A percentile compares a stretch with the other conserved stretches of the same genome.
Evolutionary conservation across 257 asterid species (phyloP).

Genomic region (Solanum pennellii): DNA sequence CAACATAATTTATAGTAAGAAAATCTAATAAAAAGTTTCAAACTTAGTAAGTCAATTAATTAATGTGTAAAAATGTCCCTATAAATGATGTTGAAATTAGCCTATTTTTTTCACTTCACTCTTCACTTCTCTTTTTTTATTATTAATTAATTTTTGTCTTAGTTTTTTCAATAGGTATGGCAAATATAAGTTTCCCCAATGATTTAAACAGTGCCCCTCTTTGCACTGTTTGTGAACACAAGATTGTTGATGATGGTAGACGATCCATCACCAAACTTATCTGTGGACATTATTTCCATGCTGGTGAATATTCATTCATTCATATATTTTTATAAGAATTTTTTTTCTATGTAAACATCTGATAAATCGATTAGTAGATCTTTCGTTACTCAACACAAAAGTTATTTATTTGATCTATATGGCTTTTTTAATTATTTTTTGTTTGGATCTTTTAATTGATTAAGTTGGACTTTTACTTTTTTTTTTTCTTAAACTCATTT

Average conservation of each 20-base stretch:
- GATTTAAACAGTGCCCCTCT: not conserved
- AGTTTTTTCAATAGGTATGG: not conserved
- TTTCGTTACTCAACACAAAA: too few relatives aligned
- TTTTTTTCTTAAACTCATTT: not conserved
- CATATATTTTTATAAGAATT: not conserved
- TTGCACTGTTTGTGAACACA: not conserved
- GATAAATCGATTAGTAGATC: too few relatives aligned
- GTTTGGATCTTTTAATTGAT: too few relatives aligned
- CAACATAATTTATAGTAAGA: not conserved
- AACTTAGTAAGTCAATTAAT: not conserved
- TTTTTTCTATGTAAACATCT: too few relatives aligned
- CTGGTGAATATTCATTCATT: not conserved
- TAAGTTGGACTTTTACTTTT: too few relatives aligned
- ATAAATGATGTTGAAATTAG: not conserved
- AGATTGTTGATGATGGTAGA: not conserved
- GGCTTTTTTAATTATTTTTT: too few relatives aligned
- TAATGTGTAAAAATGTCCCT: too few relatives aligned
- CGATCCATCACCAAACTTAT: not conserved
- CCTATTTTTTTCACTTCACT: not conserved
- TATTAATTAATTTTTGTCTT: not conserved
- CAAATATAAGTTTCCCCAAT: not conserved
- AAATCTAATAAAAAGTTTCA: not conserved
- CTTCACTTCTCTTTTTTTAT: not conserved
- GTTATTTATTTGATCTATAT: too few relatives aligned
- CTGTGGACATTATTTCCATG: not conserved